A percentile compares a stretch with the other conserved stretches of the same genome.
These are phyloP conservation scores for Stephanodiscus minutulus DNA, from an alignment of 108 stramenopile species.

Conservation along the genomic window DNA sequence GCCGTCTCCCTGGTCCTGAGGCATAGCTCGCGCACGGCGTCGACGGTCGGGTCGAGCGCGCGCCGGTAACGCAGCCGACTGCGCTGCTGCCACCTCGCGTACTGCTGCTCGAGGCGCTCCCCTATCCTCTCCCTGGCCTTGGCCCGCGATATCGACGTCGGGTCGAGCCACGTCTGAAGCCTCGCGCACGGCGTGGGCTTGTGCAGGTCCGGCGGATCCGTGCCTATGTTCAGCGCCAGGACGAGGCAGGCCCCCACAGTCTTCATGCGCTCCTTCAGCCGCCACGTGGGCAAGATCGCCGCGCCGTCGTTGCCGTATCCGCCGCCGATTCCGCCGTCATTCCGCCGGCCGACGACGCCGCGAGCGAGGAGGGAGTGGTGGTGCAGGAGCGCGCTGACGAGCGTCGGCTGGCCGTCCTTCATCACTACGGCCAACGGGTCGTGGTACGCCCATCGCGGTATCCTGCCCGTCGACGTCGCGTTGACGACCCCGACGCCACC, in stretches of 20 bases:
- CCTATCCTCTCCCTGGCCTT: conserved; percentile 92
- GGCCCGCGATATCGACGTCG: conserved; percentile 62
- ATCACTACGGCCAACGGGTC: conserved; percentile 44
- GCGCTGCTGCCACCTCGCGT: conserved; percentile 82
- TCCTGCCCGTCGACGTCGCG: background rate
- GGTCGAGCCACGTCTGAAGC: conserved; percentile 97
- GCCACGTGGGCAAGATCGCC: conserved; percentile 76
- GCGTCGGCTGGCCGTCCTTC: conserved; percentile 38
- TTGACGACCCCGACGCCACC: too few species aligned
- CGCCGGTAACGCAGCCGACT: conserved; percentile 73
- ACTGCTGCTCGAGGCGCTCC: conserved; percentile 88
- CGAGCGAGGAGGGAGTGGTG: conserved; percentile 35
- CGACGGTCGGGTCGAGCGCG: conserved; percentile 94
- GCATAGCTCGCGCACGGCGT: conserved; percentile 88
- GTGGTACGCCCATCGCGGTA: conserved; percentile 43
- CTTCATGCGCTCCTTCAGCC: conserved; percentile 92
- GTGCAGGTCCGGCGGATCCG: conserved; percentile 95
- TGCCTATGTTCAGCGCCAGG: conserved; percentile 94
- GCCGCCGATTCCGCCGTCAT: background rate
- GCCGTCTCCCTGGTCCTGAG: conserved; percentile 74
- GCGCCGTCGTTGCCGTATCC: background rate
- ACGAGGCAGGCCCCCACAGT: conserved; percentile 94
- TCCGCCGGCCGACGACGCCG: conserved; percentile 3
- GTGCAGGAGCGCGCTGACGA: conserved; percentile 38
- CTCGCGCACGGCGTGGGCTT: conserved; percentile 91